Evolutionary conservation across 2,329 filamentous ascomycete species (phyloP).

Genomic region (Monosporascus sp.): DNA sequence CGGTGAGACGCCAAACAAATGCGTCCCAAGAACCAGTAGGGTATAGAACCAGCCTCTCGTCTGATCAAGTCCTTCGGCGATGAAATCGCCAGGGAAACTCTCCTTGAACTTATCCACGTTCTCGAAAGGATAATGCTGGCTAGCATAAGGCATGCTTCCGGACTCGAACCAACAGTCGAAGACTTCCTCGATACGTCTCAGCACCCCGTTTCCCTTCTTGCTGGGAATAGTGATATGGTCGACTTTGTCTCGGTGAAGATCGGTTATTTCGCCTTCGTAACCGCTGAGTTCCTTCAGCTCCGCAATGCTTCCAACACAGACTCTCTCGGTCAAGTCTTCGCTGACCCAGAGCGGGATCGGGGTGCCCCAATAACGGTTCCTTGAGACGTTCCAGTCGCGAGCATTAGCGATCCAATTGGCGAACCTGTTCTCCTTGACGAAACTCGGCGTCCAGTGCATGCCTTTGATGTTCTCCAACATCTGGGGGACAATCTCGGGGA

Average conservation of each 20-base stretch:
- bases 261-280: constrained; percentile 75
- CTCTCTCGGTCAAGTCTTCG: constrained; percentile 78
- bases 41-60: constrained; percentile 98
- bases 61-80: constrained; percentile 89
- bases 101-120: constrained; percentile 76
- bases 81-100: constrained; percentile 87
- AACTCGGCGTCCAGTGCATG: constrained; percentile 86
- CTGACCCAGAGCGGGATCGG: constrained; percentile 90
- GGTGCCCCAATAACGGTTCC: constrained; percentile 94
- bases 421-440: constrained; percentile 89
- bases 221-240: constrained; percentile 93
- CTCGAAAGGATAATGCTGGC: constrained; percentile 87
- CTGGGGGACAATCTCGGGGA: constrained; percentile 74
- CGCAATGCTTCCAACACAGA: constrained; percentile 79
- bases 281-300: constrained; percentile 84
- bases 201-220: constrained; percentile 76
- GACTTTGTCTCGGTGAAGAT: constrained; percentile 89
- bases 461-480: constrained; percentile 88
- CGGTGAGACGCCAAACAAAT: constrained; percentile 77
- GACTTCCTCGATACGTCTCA: constrained; percentile 79
- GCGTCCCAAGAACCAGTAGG: constrained; percentile 78
- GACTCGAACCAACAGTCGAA: constrained; percentile 99
- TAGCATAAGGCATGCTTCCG: constrained; percentile 91
- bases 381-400: constrained; percentile 90
- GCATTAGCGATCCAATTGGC: constrained; percentile 88